Conservation (phyloP, 768 basidiomycete genomes). For the Russula brevipes region DNA sequence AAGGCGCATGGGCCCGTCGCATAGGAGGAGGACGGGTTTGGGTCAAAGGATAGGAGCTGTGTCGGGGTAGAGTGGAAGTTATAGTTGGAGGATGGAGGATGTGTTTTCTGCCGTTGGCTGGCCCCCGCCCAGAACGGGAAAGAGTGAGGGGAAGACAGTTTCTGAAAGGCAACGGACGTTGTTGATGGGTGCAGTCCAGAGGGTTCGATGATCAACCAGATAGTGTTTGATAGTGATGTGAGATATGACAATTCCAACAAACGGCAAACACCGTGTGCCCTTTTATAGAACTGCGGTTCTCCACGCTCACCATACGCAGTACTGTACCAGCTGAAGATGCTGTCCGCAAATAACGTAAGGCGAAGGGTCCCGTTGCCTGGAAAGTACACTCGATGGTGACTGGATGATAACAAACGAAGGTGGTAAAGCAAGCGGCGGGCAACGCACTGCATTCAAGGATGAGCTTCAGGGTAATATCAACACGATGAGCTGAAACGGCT, state of each 20-base stretch:
- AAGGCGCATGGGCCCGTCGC: neutral
- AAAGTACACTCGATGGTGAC: neutral
- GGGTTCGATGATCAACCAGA: neutral
- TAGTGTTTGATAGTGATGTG: neutral
- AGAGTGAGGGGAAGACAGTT: neutral
- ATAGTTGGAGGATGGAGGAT: neutral
- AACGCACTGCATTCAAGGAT: neutral
- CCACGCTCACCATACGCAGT: too few species aligned
- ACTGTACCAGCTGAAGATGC: neutral
- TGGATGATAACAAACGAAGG: neutral
- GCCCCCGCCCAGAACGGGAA: neutral
- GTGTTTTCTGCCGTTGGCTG: neutral
- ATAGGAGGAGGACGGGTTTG: neutral
- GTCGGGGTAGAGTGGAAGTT: neutral
- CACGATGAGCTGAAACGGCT: too few species aligned
- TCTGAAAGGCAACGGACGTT: neutral
- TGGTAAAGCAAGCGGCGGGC: neutral
- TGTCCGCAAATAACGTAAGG: neutral
- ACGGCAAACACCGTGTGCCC: slow-evolving; percentile 1
- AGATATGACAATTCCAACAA: too few species aligned
- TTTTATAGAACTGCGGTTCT: neutral
- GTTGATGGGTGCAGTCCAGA: neutral
- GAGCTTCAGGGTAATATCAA: too few species aligned
- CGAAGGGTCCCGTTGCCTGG: neutral
- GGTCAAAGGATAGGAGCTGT: neutral